A percentile compares a stretch with the other conserved stretches of the same genome.
Conservation (phyloP, 352 stramenopile genomes). For the Phytophthora multivora region DNA sequence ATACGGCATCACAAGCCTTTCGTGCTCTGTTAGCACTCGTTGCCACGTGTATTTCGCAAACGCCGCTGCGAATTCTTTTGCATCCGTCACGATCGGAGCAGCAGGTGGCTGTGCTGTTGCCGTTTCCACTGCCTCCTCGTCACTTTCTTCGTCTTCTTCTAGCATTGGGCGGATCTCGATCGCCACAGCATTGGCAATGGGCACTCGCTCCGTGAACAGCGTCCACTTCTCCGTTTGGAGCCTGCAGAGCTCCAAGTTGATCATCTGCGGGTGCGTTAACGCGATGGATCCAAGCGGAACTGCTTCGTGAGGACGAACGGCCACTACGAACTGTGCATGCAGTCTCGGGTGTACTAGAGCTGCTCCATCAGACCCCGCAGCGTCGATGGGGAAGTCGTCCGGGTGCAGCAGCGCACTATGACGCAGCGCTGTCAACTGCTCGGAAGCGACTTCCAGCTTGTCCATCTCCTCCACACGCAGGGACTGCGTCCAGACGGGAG, state of each 20-base stretch:
- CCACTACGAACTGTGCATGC: slow-evolving; percentile 80
- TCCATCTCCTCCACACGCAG: slow-evolving; percentile 56
- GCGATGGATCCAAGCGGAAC: slow-evolving; percentile 62
- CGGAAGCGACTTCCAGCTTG: slow-evolving; percentile 24
- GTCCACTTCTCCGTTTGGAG: slow-evolving; percentile 74
- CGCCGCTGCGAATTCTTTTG: slow-evolving; percentile 50
- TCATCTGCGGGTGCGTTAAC: slow-evolving; percentile 65
- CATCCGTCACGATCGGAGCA: slow-evolving; percentile 47
- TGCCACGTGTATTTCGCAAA: slow-evolving; percentile 64
- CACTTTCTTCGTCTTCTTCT: slow-evolving; percentile 14
- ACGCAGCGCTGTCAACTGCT: slow-evolving; percentile 29
- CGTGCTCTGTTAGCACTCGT: slow-evolving; percentile 80
- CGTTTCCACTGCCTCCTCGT: slow-evolving; percentile 16
- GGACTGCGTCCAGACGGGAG: slow-evolving; percentile 36
- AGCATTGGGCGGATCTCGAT: slow-evolving; percentile 75
- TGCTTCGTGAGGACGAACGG: slow-evolving; percentile 43
- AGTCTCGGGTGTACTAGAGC: slow-evolving; percentile 62
- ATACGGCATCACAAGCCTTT: slow-evolving; percentile 66
- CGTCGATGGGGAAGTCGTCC: slow-evolving; percentile 52
- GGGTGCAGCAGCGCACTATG: slow-evolving; percentile 70
- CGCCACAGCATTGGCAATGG: slow-evolving; percentile 47
- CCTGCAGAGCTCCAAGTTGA: slow-evolving; percentile 84
- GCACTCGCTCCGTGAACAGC: slow-evolving; percentile 65
- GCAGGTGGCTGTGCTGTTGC: not conserved
- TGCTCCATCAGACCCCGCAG: slow-evolving; percentile 15